A percentile compares a stretch with the other conserved stretches of the same genome.
phyloP scores from a whole-genome alignment of 2,329 filamentous ascomycete genomes.

The Capronia epimyces region DNA sequence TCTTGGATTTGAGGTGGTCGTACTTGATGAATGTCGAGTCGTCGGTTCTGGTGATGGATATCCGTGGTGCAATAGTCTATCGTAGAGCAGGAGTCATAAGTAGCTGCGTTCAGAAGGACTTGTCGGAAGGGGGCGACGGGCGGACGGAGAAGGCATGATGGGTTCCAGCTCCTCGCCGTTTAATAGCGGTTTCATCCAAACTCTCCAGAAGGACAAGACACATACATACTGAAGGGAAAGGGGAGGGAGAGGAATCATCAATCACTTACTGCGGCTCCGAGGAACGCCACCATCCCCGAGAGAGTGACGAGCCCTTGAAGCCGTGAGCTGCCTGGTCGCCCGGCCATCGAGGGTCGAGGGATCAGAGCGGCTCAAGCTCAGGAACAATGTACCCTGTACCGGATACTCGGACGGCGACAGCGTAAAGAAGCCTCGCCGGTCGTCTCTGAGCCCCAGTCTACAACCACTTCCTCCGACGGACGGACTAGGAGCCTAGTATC shows the following conservation, averaged over 20 bases:
- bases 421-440: too few species aligned
- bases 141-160: not conserved
- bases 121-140: not conserved
- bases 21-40: conserved; percentile 17
- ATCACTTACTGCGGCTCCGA: conserved; percentile 13
- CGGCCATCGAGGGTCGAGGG: too few species aligned
- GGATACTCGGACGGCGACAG: too few species aligned
- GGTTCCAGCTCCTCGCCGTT: too few species aligned
- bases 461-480: too few species aligned
- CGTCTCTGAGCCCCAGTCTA: too few species aligned
- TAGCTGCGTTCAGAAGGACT: not conserved
- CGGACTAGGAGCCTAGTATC: too few species aligned
- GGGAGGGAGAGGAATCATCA: not conserved
- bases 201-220: too few species aligned
- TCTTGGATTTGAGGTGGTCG: conserved; percentile 8
- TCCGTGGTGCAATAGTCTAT: conserved; percentile 9
- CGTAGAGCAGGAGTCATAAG: not conserved
- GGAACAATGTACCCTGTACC: too few species aligned
- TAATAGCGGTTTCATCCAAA: too few species aligned
- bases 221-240: too few species aligned
- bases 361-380: too few species aligned
- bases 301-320: conserved; percentile 9
- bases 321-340: conserved; percentile 2
- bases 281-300: conserved; percentile 11
- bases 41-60: conserved; percentile 10